Percentiles rank a stretch among this genome's conserved stretches.
These are phyloP conservation scores for Mortierella claussenii DNA, from an alignment of 192 early-diverging fungal genomes.

Conservation along the genomic window DNA sequence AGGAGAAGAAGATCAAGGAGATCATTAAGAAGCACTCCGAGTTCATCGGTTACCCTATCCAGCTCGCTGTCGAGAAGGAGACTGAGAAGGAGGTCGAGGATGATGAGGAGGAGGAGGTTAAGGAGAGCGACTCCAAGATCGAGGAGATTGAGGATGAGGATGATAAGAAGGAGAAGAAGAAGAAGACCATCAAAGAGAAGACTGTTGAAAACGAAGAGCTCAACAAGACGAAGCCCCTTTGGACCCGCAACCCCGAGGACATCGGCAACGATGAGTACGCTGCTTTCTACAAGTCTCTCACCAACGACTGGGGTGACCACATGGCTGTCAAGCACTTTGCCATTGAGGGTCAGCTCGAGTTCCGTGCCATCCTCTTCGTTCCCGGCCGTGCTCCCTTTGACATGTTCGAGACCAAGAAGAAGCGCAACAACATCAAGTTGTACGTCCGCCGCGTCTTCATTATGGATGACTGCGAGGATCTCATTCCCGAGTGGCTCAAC, in stretches of 20 bases:
- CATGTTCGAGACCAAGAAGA: conserved; percentile 98
- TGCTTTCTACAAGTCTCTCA: conserved; percentile 97
- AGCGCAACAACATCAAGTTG: conserved; percentile 99
- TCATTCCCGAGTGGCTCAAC: conserved; percentile 99
- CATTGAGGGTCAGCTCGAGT: conserved; percentile 99
- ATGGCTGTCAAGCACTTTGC: conserved; percentile 99
- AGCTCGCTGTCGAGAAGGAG: conserved; percentile 96
- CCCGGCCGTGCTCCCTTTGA: conserved; percentile 98
- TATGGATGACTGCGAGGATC: conserved; percentile 99
- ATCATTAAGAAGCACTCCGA: conserved; percentile 99
- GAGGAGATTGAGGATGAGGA: conserved; percentile 88
- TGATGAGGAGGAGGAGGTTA: conserved; percentile 85
- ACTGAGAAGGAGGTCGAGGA: conserved; percentile 98
- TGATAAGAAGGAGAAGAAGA: conserved; percentile 76
- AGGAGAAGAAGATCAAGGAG: conserved; percentile 99
- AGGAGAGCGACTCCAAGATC: conserved; percentile 78
- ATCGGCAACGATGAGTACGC: conserved; percentile 97
- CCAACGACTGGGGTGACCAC: conserved; percentile 99
- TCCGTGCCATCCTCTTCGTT: conserved; percentile 98
- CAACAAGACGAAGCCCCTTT: conserved; percentile 99
- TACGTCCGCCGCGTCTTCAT: conserved; percentile 99
- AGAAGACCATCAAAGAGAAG: conserved; percentile 87
- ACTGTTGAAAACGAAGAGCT: conserved; percentile 91
- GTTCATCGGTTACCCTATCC: conserved; percentile 99
- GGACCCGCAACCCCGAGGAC: conserved; percentile 99